Base-by-base conservation (phyloP, 352 stramenopile species). In the Globisporangium radiosum region DNA sequence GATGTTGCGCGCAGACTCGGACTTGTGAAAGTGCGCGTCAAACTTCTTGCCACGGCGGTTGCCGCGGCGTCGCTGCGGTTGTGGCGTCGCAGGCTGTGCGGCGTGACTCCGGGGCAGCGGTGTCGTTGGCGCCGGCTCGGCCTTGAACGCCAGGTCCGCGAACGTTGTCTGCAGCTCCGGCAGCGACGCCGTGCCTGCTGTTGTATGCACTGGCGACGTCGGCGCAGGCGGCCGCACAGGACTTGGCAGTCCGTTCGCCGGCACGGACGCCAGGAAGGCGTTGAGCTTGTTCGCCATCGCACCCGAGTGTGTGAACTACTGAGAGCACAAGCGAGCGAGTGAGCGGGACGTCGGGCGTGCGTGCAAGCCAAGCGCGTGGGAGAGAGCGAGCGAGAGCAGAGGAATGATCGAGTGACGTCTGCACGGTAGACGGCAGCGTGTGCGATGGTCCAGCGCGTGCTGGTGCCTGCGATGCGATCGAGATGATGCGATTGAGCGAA, bases 231-330 rank as follows among this genome's bases (percentile, higher is more conserved):
- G 43, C 11, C 43, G 43, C 11, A 73, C 66, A 15, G 66, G 78
- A 17, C 68, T 75, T 6, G 69, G 66, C 51, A 72, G 64, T 7
- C 68, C 71, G 58, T 91, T 91, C 47, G 77, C 72, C 8, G 81
- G 81, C 58, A 91, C 72, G 10, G 79, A 58, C 51, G 81, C 81
- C 63, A 91, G 68, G 69, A 91, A 91, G 44, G 81, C 81, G 65
- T 88, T 87, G 44, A 91, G 75, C 62, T 89, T 91, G 72, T 63
- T 85, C 48, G 71, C 69, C 72, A 83, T 81, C 54, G 50, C n/a
- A 53, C 52, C 40, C 51, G 13, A 33, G 43, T 15, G 25, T 33
- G 25, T 3, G 25, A 33, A 33, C 25, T 33, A 33, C 25, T 33
- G 25, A 33, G 25, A 54, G 47, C 45, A 57, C 55, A 65, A 42